Conservation (phyloP, 2,329 filamentous ascomycete genomes). For the Cladosporium sp. region DNA sequence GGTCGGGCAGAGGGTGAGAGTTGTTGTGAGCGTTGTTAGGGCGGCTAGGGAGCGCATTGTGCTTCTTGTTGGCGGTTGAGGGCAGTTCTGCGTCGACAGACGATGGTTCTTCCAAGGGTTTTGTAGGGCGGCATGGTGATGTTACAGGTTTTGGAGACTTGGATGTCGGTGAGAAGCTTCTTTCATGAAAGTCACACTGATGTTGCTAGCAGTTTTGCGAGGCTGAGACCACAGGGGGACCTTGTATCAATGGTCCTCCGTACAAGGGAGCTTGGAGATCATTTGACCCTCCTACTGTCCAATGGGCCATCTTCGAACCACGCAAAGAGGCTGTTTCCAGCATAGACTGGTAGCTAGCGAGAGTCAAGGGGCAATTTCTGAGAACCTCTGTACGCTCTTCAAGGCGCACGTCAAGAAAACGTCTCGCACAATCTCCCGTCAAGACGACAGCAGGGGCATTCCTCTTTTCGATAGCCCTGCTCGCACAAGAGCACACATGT, state of each 20-base stretch:
- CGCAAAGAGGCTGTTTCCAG: too few relatives aligned
- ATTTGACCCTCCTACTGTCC: not conserved
- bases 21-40: not conserved
- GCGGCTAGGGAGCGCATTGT: not conserved
- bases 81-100: not conserved
- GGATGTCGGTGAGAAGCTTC: not conserved
- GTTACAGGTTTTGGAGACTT: too few relatives aligned
- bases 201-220: not conserved
- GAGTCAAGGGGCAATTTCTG: too few relatives aligned
- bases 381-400: too few relatives aligned
- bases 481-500: not conserved
- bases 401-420: too few relatives aligned
- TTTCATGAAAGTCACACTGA: constrained; percentile 4
- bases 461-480: not conserved
- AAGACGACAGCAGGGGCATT: too few relatives aligned
- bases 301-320: not conserved
- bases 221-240: not conserved
- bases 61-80: not conserved
- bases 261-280: too few relatives aligned
- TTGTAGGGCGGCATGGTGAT: not conserved
- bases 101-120: not conserved
- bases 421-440: too few relatives aligned
- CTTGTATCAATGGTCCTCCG: not conserved
- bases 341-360: too few relatives aligned
- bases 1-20: constrained; percentile 1